phyloP scores from a whole-genome alignment of 768 basidiomycete genomes.

The Brasilioporus rufonigricans region DNA sequence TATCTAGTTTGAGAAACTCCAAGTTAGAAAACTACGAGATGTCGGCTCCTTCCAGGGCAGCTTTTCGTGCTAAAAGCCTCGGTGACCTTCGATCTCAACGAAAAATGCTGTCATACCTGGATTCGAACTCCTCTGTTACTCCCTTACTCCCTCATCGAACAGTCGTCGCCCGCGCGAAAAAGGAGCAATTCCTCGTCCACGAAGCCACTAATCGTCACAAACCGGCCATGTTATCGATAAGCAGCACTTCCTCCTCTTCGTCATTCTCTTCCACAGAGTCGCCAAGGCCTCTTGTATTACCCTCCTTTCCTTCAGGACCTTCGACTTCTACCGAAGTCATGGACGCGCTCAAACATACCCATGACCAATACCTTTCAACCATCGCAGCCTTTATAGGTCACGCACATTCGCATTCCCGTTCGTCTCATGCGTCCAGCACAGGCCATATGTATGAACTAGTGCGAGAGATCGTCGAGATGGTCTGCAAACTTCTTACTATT shows the following conservation, averaged over 20 bases:
- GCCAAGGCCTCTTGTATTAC: conserved; percentile 40
- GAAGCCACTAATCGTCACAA: conserved; percentile 43
- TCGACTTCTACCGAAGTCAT: conserved; percentile 66
- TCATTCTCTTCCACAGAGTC: conserved; percentile 66
- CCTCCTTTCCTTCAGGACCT: conserved; percentile 69
- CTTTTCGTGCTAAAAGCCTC: conserved; percentile 51
- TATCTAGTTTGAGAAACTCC: conserved; percentile 34
- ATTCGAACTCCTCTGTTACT: conserved; percentile 35
- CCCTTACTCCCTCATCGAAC: conserved; percentile 36
- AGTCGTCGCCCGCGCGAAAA: conserved; percentile 30
- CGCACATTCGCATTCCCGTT: conserved; percentile 87
- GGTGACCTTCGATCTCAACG: conserved; percentile 44
- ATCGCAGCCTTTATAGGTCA: conserved; percentile 98
- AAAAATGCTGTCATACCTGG: conserved; percentile 33
- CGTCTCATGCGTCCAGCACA: conserved; percentile 89
- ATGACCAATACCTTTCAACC: conserved; percentile 88
- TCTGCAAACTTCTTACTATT: conserved; percentile 85
- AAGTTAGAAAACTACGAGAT: conserved; percentile 23
- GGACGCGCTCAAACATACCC: conserved; percentile 76
- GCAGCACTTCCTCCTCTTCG: conserved; percentile 72
- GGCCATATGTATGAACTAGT: conserved; percentile 94
- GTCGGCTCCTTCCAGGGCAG: conserved; percentile 24
- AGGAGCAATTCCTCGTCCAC: conserved; percentile 39
- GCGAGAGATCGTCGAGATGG: conserved; percentile 91
- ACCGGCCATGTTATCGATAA: conserved; percentile 50